Evolutionary conservation across 345 rosid species (phyloP).

Genomic region (Physaria fendleri): DNA sequence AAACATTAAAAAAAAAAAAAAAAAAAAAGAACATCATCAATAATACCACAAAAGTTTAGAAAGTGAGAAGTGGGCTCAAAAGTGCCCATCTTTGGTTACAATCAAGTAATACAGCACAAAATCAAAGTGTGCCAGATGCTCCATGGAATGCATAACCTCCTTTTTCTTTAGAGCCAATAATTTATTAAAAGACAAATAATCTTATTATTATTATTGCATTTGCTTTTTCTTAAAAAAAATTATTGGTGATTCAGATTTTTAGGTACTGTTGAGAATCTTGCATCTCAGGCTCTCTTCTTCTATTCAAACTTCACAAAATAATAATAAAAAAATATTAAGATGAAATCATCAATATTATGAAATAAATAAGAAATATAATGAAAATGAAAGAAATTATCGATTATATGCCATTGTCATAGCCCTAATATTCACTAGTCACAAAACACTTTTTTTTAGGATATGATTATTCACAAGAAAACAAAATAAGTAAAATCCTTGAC

Average conservation of each 20-base stretch:
- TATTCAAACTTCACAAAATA: not conserved
- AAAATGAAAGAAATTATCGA: not conserved
- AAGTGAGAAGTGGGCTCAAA: slow-evolving; percentile 35
- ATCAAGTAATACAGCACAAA: slow-evolving; percentile 32
- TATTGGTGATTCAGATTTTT: no score
- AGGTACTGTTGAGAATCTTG: slow-evolving; percentile 18
- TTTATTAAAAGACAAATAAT: slow-evolving; percentile 6
- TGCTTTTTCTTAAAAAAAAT: no score
- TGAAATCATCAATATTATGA: not conserved
- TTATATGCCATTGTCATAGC: not conserved
- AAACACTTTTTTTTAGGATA: not conserved
- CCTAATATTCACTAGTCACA: not conserved
- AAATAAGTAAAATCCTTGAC: not conserved
- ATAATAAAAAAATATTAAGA: not conserved
- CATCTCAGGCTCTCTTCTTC: slow-evolving; percentile 12
- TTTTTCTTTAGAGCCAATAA: slow-evolving; percentile 24
- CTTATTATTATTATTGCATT: slow-evolving; percentile 22
- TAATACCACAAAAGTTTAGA: slow-evolving; percentile 25
- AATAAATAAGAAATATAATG: not conserved
- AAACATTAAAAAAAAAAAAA: no score
- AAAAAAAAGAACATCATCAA: slow-evolving; percentile 12
- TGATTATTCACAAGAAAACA: not conserved
- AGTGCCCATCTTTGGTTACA: slow-evolving; percentile 30
- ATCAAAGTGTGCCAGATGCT: slow-evolving; percentile 30
- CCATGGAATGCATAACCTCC: slow-evolving; percentile 22